These are phyloP conservation scores for Fusarium sacchari DNA, from an alignment of 2,329 filamentous ascomycete genomes.

Conservation along the genomic window DNA sequence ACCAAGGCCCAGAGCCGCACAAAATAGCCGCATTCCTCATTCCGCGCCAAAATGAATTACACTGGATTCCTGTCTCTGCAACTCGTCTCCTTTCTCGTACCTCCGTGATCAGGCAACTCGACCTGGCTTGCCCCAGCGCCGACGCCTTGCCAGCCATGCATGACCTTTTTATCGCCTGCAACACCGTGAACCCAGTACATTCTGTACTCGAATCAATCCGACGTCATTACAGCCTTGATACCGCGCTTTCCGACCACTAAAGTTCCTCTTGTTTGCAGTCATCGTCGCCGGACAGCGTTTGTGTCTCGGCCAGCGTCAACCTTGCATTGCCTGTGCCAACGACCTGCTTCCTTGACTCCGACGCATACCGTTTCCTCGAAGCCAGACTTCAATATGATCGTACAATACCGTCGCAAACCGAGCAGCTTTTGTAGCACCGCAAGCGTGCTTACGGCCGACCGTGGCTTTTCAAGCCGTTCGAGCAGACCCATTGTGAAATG, in stretches of 20 bases:
- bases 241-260: too few species aligned
- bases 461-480: background rate
- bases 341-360: fast-evolving
- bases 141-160: background rate
- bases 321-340: background rate
- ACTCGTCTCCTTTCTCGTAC: background rate
- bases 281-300: background rate
- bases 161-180: background rate
- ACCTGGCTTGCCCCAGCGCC: background rate
- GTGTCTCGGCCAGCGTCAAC: background rate
- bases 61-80: background rate
- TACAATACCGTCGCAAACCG: background rate
- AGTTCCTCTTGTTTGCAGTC: too few species aligned
- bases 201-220: background rate
- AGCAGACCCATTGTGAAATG: background rate
- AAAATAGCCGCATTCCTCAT: background rate
- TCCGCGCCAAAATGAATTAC: background rate
- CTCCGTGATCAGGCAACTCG: background rate
- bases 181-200: background rate
- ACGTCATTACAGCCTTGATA: background rate
- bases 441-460: background rate
- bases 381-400: background rate
- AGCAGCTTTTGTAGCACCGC: background rate
- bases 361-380: background rate
- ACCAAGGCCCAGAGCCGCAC: background rate